Evolutionary conservation across 768 basidiomycete genomes (phyloP), one percentile per base, ranked within the genome.

Genomic region (Kwoniella dejecticola): DNA sequence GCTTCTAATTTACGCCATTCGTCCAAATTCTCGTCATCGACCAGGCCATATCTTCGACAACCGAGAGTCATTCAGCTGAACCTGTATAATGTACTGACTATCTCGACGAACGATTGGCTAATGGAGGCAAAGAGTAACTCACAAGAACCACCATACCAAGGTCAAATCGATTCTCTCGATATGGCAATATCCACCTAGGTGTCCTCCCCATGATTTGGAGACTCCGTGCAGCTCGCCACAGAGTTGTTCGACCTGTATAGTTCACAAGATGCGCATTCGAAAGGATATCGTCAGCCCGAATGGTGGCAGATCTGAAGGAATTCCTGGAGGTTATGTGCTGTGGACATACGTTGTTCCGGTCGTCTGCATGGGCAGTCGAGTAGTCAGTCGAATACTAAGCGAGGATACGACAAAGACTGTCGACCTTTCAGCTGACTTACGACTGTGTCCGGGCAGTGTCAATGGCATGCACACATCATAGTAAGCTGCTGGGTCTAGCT

Each of bases 61-160:
- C 7, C 19, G 3, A n/a, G 36, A 8, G 19, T 33, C 19, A 40
- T 7, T 24, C 33, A 36, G 33, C n/a, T n/a, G n/a, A n/a, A n/a
- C n/a, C n/a, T n/a, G n/a, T n/a, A n/a, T n/a, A n/a, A n/a, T n/a
- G n/a, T n/a, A n/a, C n/a, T n/a, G n/a, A n/a, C n/a, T n/a, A n/a
- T n/a, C n/a, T n/a, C n/a, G 24, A 24, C 17, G 12, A 45, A 0
- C 11, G 3, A 36, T 10, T 17, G 33, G 38, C 8, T 8, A 10
- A n/a, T 15, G 0, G 17, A 33, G 0, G 0, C 19, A 19, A 17
- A 23, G 30, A 2, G 17, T 2, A 17, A 69, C 67, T 54, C 48
- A 69, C 67, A 62, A 60, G 53, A 69, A 66, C 67, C 67, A 69
- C 44, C 57, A 62, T 0, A 57, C 64, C n/a, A 69, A 27, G 8